A percentile compares a stretch with the other conserved stretches of the same genome.
phyloP scores from a whole-genome alignment of 2,329 filamentous ascomycete species.

The Aspergillus puulaauensis region DNA sequence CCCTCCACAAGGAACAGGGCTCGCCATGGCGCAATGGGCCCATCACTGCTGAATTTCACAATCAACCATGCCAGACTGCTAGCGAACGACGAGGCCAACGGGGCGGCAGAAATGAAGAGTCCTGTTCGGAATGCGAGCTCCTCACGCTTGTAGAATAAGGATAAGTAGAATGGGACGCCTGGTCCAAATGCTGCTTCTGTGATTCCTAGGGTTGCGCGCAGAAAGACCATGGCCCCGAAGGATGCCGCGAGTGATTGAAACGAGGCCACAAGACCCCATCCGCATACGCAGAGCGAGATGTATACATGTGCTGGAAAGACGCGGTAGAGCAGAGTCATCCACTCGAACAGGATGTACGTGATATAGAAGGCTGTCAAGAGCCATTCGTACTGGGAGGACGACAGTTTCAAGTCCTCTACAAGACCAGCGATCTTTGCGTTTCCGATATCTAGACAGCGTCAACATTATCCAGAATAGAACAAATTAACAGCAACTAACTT shows the following conservation, averaged over 20 bases:
- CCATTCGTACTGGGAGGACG: constrained; percentile 60
- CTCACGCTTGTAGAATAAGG: constrained; percentile 61
- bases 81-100: constrained; percentile 66
- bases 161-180: constrained; percentile 64
- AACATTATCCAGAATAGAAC: not conserved
- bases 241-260: constrained; percentile 67
- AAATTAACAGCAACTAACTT: constrained; percentile 53
- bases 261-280: constrained; percentile 78
- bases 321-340: constrained; percentile 65
- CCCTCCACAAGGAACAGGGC: constrained; percentile 81
- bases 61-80: constrained; percentile 76
- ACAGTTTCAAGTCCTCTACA: constrained; percentile 54
- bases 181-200: constrained; percentile 63
- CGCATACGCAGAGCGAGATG: constrained; percentile 61
- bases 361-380: constrained; percentile 64
- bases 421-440: constrained; percentile 64
- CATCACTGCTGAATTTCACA: constrained; percentile 62
- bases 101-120: constrained; percentile 76
- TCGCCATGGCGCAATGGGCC: constrained; percentile 80
- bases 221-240: constrained; percentile 55
- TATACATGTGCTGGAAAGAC: constrained; percentile 62
- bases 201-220: constrained; percentile 51
- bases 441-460: constrained; percentile 50
- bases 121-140: constrained; percentile 85
- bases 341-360: constrained; percentile 64